Conservation (phyloP, 441 rosid species). For the California macrophylla region DNA sequence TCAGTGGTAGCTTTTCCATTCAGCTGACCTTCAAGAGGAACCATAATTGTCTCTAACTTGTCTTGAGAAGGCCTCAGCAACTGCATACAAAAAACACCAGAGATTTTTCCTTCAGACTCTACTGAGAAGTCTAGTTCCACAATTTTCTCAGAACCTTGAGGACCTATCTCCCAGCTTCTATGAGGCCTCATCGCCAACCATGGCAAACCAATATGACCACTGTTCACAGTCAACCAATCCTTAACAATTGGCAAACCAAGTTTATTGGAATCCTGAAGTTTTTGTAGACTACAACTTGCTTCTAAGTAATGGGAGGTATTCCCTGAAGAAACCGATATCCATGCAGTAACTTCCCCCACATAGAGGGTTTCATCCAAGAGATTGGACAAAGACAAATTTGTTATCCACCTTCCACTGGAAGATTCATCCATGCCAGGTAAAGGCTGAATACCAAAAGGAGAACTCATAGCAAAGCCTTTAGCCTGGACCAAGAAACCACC, state of each 20-base stretch:
- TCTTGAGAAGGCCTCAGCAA: constrained; percentile 40
- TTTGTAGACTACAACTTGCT: constrained; percentile 41
- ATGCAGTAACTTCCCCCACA: constrained; percentile 45
- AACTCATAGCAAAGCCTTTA: constrained; percentile 48
- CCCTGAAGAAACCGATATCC: constrained; percentile 48
- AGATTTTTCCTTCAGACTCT: constrained; percentile 35
- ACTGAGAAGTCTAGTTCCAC: constrained; percentile 45
- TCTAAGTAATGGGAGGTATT: constrained; percentile 36
- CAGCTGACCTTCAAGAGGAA: constrained; percentile 52
- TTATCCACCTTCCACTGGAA: constrained; percentile 34
- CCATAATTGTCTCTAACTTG: constrained; percentile 33
- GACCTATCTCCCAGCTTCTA: constrained; percentile 46
- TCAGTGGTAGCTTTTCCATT: constrained; percentile 23
- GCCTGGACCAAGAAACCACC: constrained; percentile 62
- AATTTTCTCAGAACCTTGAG: constrained; percentile 31
- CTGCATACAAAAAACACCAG: constrained; percentile 48
- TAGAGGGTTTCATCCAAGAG: constrained; percentile 43
- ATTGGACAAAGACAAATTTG: constrained; percentile 53
- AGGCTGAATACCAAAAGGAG: constrained; percentile 48
- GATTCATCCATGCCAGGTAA: constrained; percentile 28
- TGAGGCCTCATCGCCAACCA: constrained; percentile 41
- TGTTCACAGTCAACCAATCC: constrained; percentile 47
- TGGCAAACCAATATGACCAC: constrained; percentile 31
- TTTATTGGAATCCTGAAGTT: constrained; percentile 23
- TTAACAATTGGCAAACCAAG: constrained; percentile 23